Evolutionary conservation across 2,329 filamentous ascomycete genomes (phyloP).

Genomic region (Talaromyces pinophilus): DNA sequence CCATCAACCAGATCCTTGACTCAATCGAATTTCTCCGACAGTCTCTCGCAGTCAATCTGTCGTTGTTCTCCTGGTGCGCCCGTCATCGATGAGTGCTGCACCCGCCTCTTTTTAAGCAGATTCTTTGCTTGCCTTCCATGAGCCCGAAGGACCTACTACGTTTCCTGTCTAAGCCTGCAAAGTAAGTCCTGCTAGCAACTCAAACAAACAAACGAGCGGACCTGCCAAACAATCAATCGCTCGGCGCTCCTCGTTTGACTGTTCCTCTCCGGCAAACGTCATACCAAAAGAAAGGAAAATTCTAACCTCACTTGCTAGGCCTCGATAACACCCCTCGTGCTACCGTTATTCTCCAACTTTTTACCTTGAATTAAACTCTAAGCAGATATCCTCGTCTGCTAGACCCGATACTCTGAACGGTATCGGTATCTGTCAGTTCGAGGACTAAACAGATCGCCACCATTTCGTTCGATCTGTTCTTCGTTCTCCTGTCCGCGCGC

Average conservation of each 20-base stretch:
- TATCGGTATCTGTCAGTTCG: constrained; percentile 79
- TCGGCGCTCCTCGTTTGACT: not conserved
- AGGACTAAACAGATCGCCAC: constrained; percentile 66
- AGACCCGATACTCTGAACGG: constrained; percentile 78
- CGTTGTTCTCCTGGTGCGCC: constrained; percentile 24
- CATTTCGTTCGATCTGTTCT: constrained; percentile 85
- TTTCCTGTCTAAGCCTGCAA: constrained; percentile 91
- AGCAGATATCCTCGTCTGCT: constrained; percentile 73
- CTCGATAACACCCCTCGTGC: constrained; percentile 60
- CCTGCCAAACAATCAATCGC: not conserved
- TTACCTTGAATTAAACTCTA: constrained; percentile 22
- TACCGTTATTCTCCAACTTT: constrained; percentile 20
- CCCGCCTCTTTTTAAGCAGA: constrained; percentile 37
- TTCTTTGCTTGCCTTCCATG: constrained; percentile 66
- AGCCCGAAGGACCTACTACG: constrained; percentile 86
- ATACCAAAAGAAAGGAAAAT: constrained; percentile 1
- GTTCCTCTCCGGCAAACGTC: not conserved
- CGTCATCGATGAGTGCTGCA: constrained; percentile 39
- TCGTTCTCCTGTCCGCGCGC: constrained; percentile 77
- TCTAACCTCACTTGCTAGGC: constrained; percentile 46
- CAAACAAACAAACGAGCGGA: not conserved
- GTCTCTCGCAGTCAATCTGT: constrained; percentile 3
- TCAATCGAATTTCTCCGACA: not conserved
- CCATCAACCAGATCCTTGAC: not conserved
- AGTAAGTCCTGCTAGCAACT: constrained; percentile 59